Conservation (phyloP, 441 rosid species). For the Populus tomentosa region DNA sequence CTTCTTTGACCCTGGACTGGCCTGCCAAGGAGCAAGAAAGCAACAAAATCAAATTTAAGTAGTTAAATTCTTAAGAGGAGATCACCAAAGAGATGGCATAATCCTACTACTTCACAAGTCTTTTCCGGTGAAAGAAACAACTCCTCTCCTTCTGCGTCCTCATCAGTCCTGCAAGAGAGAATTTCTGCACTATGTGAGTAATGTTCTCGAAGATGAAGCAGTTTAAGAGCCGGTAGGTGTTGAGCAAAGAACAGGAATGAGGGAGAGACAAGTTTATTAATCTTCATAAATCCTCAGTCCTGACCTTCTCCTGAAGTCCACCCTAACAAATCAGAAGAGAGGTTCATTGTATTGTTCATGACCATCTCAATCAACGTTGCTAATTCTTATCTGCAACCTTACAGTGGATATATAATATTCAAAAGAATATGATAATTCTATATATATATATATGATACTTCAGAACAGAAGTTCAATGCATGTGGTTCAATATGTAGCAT, state of each 20-base stretch:
- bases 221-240: neutral
- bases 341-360: no score
- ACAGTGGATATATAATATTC: no score
- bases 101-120: constrained; percentile 31
- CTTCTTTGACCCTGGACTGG: constrained; percentile 21
- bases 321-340: neutral
- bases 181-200: constrained; percentile 6
- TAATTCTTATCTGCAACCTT: no score
- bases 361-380: neutral
- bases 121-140: constrained; percentile 33
- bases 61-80: no score
- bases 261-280: neutral
- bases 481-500: no score
- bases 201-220: neutral
- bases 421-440: neutral
- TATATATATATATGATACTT: no score
- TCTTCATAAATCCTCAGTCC: neutral
- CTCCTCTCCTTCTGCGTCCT: constrained; percentile 46
- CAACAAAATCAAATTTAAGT: neutral
- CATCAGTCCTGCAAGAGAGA: constrained; percentile 41
- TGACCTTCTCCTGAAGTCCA: neutral
- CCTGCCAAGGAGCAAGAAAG: constrained; percentile 18
- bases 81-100: neutral
- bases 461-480: no score
- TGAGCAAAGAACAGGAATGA: neutral